phyloP scores from a whole-genome alignment of 352 stramenopile species.

The Globisporangium middletonii region DNA sequence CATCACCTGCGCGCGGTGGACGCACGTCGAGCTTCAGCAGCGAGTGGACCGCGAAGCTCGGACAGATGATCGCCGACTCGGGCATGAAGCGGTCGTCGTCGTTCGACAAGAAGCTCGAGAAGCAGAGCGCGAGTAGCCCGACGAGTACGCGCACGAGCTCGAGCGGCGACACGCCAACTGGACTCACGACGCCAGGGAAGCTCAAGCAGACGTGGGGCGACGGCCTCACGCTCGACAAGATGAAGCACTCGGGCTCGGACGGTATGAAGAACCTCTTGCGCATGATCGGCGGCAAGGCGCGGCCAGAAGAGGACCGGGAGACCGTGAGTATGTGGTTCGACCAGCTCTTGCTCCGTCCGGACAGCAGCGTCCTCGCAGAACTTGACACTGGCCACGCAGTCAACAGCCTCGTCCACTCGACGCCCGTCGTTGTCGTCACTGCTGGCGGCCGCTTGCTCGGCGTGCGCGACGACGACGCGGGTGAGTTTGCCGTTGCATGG shows the following conservation, averaged over 20 bases:
- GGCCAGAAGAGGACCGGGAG: constrained; percentile 53
- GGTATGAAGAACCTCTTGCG: constrained; percentile 72
- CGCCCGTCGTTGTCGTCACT: constrained; percentile 45
- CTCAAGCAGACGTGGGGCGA: constrained; percentile 27
- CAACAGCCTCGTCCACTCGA: constrained; percentile 35
- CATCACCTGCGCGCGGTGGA: constrained; percentile 33
- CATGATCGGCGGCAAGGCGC: constrained; percentile 54
- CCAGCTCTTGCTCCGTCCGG: constrained; percentile 42
- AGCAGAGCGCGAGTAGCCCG: constrained; percentile 17
- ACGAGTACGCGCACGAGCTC: constrained; percentile 6
- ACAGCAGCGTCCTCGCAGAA: constrained; percentile 18
- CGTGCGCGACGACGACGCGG: constrained; percentile 50
- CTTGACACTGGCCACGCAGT: not conserved
- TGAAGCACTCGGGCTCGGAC: constrained; percentile 51
- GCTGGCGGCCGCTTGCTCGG: constrained; percentile 43
- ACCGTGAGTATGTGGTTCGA: constrained; percentile 58
- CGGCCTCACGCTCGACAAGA: constrained; percentile 48
- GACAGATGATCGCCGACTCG: constrained; percentile 27
- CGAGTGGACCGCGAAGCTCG: constrained; percentile 43
- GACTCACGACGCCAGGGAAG: constrained; percentile 22
- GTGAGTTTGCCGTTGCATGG: constrained; percentile 62
- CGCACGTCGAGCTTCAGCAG: constrained; percentile 7
- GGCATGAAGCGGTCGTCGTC: constrained; percentile 42
- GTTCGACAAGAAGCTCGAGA: constrained; percentile 38
- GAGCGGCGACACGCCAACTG: constrained; percentile 16